Base-by-base conservation (phyloP, 2,329 filamentous ascomycete genomes). In the Pseudomassariella vexata region DNA sequence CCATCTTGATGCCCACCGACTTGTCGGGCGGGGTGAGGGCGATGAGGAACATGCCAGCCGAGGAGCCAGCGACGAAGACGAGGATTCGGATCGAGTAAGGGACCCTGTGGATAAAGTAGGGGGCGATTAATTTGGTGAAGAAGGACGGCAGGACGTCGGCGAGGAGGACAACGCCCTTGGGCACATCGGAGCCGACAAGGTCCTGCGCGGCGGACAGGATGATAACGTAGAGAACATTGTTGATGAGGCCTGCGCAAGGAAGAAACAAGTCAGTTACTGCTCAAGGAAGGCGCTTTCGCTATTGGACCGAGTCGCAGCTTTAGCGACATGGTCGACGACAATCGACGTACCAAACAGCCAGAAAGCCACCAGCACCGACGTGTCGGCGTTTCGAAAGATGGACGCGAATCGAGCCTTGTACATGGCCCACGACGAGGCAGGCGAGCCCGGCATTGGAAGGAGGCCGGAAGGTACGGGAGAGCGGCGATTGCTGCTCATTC, bases 151-250 rank as follows among this genome's bases (percentile, higher is more conserved):
- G 68, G 34, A 96, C 87, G 57, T 95, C 88, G 55, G 88, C 88
- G 40, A 96, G 84, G 34, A 96, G 80, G 34, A 98, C 90, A 35
- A 94, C 75, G 47, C 85, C 87, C 59, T 96, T 96, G 30, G 92
- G 92, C 2, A 95, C 71, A 42, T 68, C 58, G 19, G 85, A 82
- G 21, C 90, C 90, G 47, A 96, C 92, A 40, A 98, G 84, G 52
- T 98, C 92, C 49, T 95, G 84, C 4, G 92, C 92, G 21, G 92
- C 85, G 19, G 88, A 94, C 50, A 98, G 82, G 54, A 96, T 92
- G 57, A 96, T 85, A 35, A 96, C 90, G 61, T 95, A 96, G 62
- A 95, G 83, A 46, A 96, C 86, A 64, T 96, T 96, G 62, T 98
- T 96, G 56, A 96, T 92, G 12, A 92, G 66, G 32, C 86, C 86